Evolutionary conservation across 768 basidiomycete species (phyloP), one percentile per base, ranked within the genome.

Genomic region (Tylopilus rubrobrunneus): DNA sequence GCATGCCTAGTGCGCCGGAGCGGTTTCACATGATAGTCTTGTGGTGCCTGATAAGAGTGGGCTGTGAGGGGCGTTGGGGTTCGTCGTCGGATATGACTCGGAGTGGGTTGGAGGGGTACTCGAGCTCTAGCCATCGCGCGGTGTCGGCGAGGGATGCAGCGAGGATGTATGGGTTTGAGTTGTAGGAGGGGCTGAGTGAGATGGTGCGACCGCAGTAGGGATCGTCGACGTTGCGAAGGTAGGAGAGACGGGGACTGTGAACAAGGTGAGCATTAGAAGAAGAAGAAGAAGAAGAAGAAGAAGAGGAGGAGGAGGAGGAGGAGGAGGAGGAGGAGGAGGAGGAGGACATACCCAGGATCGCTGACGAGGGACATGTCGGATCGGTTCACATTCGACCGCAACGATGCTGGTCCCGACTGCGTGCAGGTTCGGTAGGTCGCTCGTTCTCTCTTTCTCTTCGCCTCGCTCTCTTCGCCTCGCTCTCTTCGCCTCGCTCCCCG

Each of bases 181-280:
- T 73, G 74, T 92, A 89, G 0, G 83, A 78, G 0, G 87, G 86
- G 64, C 86, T 85, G 47, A 95, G 76, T 7, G 90, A 82, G 61
- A 97, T 85, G 63, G 96, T 77, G 29, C 92, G 82, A 0, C 85
- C 73, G 14, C 89, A 89, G 64, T 94, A 91, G 1, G 87, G 85
- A 64, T 97, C 94, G 53, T 92, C 88, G 39, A 92, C 84, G 60
- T 87, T 83, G 56, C 92, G 87, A n/a, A 98, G 77, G 66, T 94
- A 93, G 12, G 87, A 83, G 27, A 98, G 75, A 6, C 94, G 86
- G 6, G 97, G 76, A 58, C 81, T 83, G 67, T 97, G 95, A 8
- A 95, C 88, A 15, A 10, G 21, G 40, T 41, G 21, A 41, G 40
- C 39, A n/a, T n/a, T 10, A 23, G 9, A 5, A 3, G 8, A 2